A percentile compares a stretch with the other conserved stretches of the same genome.
Conservation (phyloP, 441 rosid genomes). For the Mallotus japonicus region DNA sequence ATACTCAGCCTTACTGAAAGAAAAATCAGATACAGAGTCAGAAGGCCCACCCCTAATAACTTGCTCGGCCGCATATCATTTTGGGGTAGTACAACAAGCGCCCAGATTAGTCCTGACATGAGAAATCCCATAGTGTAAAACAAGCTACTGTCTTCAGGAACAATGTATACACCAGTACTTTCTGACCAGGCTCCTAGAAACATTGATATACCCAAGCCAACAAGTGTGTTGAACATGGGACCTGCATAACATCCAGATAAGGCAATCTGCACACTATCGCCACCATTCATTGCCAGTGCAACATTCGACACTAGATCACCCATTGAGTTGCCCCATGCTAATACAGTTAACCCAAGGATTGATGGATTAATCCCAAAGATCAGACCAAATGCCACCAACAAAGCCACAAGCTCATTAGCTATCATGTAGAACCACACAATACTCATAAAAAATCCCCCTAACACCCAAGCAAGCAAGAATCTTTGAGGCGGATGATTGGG, state of each 20-base stretch:
- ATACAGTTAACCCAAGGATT: slow-evolving; percentile 73
- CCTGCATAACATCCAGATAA: slow-evolving; percentile 92
- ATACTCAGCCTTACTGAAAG: slow-evolving; percentile 51
- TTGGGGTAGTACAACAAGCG: slow-evolving; percentile 61
- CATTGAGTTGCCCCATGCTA: slow-evolving; percentile 98
- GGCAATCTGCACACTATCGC: slow-evolving; percentile 76
- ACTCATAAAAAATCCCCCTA: slow-evolving; percentile 85
- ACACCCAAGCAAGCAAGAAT: slow-evolving; percentile 66
- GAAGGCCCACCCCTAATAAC: slow-evolving; percentile 69
- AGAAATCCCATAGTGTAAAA: slow-evolving; percentile 82
- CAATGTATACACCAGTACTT: slow-evolving; percentile 45
- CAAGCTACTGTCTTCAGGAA: slow-evolving; percentile 67
- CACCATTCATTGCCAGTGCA: slow-evolving; percentile 70
- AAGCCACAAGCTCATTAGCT: slow-evolving; percentile 81
- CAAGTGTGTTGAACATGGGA: slow-evolving; percentile 88
- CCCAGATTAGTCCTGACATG: slow-evolving; percentile 63
- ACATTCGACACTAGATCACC: slow-evolving; percentile 84
- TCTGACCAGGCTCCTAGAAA: slow-evolving; percentile 75
- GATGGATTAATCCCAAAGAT: slow-evolving; percentile 78
- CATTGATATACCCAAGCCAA: slow-evolving; percentile 76
- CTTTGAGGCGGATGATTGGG: slow-evolving; percentile 64
- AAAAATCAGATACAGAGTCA: slow-evolving; percentile 60
- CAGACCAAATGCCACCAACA: slow-evolving; percentile 65
- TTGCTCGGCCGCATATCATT: slow-evolving; percentile 80
- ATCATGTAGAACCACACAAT: slow-evolving; percentile 93